These are phyloP conservation scores for Populus trichocarpa DNA, from an alignment of 441 rosid genomes.

Conservation along the genomic window DNA sequence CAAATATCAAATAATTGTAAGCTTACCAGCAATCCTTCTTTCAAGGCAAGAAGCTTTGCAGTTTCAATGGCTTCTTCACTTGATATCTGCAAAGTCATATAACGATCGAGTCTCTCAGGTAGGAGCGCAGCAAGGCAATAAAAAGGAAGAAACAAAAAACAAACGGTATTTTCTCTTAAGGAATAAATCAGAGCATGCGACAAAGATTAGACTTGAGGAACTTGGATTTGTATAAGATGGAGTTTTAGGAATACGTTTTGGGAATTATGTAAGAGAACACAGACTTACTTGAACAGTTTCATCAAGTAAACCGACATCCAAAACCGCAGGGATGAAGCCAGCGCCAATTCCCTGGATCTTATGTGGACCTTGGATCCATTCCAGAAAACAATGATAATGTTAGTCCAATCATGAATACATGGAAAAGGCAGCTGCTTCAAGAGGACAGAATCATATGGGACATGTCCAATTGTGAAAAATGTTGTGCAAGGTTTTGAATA, in stretches of 20 bases:
- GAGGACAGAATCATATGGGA: background rate
- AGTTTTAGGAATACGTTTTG: background rate
- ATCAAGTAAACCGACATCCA: slow-evolving; percentile 46
- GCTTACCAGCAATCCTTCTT: slow-evolving; percentile 48
- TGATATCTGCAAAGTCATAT: slow-evolving; percentile 43
- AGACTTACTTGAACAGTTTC: slow-evolving; percentile 54
- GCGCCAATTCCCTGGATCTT: slow-evolving; percentile 47
- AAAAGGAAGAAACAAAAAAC: background rate
- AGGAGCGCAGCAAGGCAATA: background rate
- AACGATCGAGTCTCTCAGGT: background rate
- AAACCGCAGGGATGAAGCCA: slow-evolving; percentile 58
- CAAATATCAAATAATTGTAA: background rate
- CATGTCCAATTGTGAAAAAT: background rate
- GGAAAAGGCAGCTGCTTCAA: background rate
- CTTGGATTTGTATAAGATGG: background rate
- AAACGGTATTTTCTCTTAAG: background rate
- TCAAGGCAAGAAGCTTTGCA: slow-evolving; percentile 46
- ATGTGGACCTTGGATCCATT: slow-evolving; percentile 19
- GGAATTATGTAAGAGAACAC: background rate
- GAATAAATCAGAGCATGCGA: background rate
- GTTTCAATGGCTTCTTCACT: slow-evolving; percentile 84
- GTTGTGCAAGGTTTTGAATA: background rate
- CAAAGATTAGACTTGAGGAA: background rate
- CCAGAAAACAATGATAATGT: background rate
- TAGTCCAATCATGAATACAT: background rate